Evolutionary conservation across 2,329 filamentous ascomycete genomes (phyloP).

Genomic region (Capronia coronata): DNA sequence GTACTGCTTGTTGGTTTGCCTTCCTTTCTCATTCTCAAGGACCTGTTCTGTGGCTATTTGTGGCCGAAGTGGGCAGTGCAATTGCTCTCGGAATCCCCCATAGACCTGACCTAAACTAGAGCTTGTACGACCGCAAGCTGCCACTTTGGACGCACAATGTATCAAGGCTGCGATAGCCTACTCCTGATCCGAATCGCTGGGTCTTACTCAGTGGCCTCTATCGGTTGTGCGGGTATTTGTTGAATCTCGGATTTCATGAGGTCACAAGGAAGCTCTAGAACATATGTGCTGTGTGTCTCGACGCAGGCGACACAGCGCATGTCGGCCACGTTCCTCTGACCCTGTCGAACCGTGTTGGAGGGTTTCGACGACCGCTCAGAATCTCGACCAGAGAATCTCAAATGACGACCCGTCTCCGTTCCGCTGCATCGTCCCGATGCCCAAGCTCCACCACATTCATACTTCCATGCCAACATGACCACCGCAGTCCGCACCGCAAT

Average conservation of each 20-base stretch:
- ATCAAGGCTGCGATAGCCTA: neutral
- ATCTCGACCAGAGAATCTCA: constrained; percentile 13
- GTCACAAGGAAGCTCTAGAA: neutral
- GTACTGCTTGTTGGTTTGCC: too few species aligned
- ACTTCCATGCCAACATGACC: neutral
- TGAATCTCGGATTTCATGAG: neutral
- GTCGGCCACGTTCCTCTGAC: constrained; percentile 4
- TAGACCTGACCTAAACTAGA: neutral
- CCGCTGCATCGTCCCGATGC: constrained; percentile 15
- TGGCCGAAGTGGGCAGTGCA: neutral
- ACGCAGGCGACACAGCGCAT: constrained; percentile 3
- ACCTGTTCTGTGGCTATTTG: neutral
- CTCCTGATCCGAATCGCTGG: neutral
- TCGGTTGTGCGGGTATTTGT: neutral
- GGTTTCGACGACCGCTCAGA: constrained; percentile 1
- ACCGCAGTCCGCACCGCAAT: neutral
- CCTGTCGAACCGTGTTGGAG: constrained; percentile 4
- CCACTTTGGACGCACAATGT: neutral
- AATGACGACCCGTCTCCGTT: constrained; percentile 15
- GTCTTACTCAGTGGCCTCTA: neutral
- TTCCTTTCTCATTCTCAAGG: neutral
- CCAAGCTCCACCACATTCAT: constrained; percentile 12
- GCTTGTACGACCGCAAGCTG: neutral
- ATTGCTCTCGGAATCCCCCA: neutral
- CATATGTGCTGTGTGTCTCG: neutral